Evolutionary conservation across 352 stramenopile genomes (phyloP), one percentile per base, ranked within the genome.

Genomic region (Phytophthora palmivora): DNA sequence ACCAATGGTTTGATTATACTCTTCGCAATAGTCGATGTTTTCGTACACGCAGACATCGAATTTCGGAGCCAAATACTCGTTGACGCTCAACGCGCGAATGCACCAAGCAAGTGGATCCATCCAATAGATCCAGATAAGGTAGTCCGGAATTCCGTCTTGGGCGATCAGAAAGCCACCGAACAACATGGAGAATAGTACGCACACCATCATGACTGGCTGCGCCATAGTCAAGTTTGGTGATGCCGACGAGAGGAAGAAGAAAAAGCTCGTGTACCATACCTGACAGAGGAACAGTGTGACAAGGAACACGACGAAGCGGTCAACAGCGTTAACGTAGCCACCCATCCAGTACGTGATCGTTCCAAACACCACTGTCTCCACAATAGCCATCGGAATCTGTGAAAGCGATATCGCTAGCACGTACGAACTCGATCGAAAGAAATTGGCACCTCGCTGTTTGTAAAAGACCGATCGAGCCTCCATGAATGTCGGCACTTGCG

Each of bases 341-440:
- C n/a, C n/a, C n/a, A n/a, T n/a, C n/a, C n/a, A 97, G 64, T 97
- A 97, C 2, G 96, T 63, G 33, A 96, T 69, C 4, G 75, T 84
- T 24, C 88, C 89, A 69, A 96, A 97, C 3, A 95, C 48, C 11
- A 96, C 37, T 0, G 84, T 86, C 75, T 97, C 89, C 22, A 92
- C 36, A 3, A 89, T 16, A 52, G 58, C 58, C 50, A 89, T 72
- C 47, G 83, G 70, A 21, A 90, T 58, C 43, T 82, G 70, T 82
- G 70, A 12, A 21, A 88, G 22, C 5, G 67, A 82, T 8, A 58
- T 76, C 1, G 76, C 84, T 22, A 97, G 41, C 24, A 96, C 80
- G 57, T 96, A 97, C 18, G 84, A 74, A 2, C 77, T 84, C 8
- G 89, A 78, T 16, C 86, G 84, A 59, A 90, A 96, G 57, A 97